Evolutionary conservation across 768 basidiomycete genomes (phyloP).

Genomic region (Tricholoma sp.): DNA sequence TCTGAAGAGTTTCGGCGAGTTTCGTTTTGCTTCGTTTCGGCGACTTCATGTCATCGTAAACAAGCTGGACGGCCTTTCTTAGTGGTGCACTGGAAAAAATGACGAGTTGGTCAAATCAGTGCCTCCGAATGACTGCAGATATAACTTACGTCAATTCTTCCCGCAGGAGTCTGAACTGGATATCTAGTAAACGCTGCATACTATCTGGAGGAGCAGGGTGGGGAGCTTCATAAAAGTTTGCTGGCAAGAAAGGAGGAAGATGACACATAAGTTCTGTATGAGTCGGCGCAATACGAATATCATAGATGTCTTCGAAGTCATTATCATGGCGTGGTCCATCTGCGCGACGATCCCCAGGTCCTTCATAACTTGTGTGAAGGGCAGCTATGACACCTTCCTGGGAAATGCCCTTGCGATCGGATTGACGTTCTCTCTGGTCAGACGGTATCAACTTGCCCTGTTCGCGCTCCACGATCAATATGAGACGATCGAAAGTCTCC

Average conservation of each 20-base stretch:
- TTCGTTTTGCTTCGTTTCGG: conserved; percentile 24
- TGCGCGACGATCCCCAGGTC: conserved; percentile 45
- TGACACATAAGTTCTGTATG: conserved; percentile 54
- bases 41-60: conserved; percentile 39
- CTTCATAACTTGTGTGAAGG: conserved; percentile 39
- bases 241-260: conserved; percentile 54
- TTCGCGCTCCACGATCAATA: conserved; percentile 49
- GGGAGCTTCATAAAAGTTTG: conserved; percentile 52
- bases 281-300: conserved; percentile 69
- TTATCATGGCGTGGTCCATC: conserved; percentile 67
- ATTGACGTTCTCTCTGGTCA: conserved; percentile 11
- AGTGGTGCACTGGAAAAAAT: conserved; percentile 41
- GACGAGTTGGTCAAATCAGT: background rate
- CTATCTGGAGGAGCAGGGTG: conserved; percentile 53
- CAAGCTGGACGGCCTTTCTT: conserved; percentile 42
- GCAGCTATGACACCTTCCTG: conserved; percentile 34
- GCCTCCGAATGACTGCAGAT: background rate
- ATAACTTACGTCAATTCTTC: conserved; percentile 61
- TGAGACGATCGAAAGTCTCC: conserved; percentile 27
- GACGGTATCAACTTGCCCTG: conserved; percentile 26
- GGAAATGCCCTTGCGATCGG: background rate
- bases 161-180: conserved; percentile 69
- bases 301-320: conserved; percentile 47
- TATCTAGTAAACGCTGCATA: conserved; percentile 65
- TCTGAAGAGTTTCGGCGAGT: conserved; percentile 42